Base-by-base conservation (phyloP, 2,329 filamentous ascomycete genomes). In the Aspergillus alliaceus region DNA sequence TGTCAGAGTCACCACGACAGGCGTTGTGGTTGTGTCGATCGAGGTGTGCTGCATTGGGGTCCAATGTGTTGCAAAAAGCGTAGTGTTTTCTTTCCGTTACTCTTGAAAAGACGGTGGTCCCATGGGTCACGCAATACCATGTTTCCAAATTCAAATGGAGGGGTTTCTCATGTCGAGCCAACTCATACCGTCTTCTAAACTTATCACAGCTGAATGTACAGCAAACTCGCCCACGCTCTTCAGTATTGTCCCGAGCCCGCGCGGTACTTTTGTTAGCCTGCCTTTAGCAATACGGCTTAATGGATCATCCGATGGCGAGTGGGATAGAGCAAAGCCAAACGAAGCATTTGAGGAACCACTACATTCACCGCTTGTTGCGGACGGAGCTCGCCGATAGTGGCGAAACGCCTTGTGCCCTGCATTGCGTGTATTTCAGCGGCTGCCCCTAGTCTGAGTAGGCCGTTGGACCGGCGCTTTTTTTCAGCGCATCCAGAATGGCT, bases 31-130 rank as follows among this genome's bases (percentile, higher is more conserved):
- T 79, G 63, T 84, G 82, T 6, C 67, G 69, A 42, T 79, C 76
- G 2, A 82, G 65, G 59, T 84, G 82, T 2, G 79, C 75, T 6
- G 69, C 57, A 1, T 69, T 73, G 0, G 81, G 80, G 39, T 82
- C 75, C 18, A 78, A 58, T 4, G 67, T 67, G 42, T 78, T 75
- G 61, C 81, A 84, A 64, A 80, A 84, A 0, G 79, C 80, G 59
- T 81, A 84, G 24, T 64, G 62, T 9, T 20, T 24, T 9, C 62
- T 55, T 8, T 54, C 59, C 0, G 63, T 63, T 2, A 56, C 31
- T 6, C 39, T 27, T 0, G 57, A 56, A 11, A 59, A 4, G 4
- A 56, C 44, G 18, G 51, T 31, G 12, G 53, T 58, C 22, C 65
- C 66, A 52, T 52, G 44, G 1, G 65, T 64, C 1, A 63, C 52